Percentiles rank a stretch among this genome's conserved stretches.
phyloP scores from a whole-genome alignment of 768 basidiomycete genomes.

The Sistotremastrum suecicum region DNA sequence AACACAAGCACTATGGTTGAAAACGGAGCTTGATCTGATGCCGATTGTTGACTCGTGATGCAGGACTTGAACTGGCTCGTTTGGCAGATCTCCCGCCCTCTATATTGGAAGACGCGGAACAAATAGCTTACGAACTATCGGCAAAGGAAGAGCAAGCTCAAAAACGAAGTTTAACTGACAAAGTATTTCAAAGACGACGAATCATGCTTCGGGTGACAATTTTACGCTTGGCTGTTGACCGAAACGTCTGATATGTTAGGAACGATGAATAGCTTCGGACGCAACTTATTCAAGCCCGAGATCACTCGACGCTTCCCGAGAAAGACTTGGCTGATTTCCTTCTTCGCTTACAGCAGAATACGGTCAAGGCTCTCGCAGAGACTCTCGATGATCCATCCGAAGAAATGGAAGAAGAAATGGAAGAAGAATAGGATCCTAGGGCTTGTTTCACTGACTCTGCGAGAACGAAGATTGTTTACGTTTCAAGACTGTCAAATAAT shows the following conservation, averaged over 20 bases:
- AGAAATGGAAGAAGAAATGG: background rate
- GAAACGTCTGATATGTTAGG: background rate
- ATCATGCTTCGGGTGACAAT: constrained; percentile 47
- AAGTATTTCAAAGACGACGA: constrained; percentile 47
- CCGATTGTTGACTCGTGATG: constrained; percentile 4
- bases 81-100: constrained; percentile 74
- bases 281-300: constrained; percentile 58
- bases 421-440: too few species aligned
- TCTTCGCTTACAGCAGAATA: constrained; percentile 53
- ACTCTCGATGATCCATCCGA: constrained; percentile 10
- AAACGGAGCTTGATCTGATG: background rate
- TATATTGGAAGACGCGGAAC: constrained; percentile 46
- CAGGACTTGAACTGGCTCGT: constrained; percentile 80
- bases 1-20: constrained; percentile 59
- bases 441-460: too few species aligned
- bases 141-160: constrained; percentile 42
- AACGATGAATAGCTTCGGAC: constrained; percentile 42
- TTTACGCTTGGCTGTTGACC: background rate
- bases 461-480: too few species aligned
- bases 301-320: constrained; percentile 62
- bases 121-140: constrained; percentile 45
- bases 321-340: constrained; percentile 55
- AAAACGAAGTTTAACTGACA: constrained; percentile 46
- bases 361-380: constrained; percentile 38
- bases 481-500: too few species aligned